Evolutionary conservation across 2,329 filamentous ascomycete species (phyloP), one percentile per base, ranked within the genome.

Genomic region (Xylaria hypoxylon): DNA sequence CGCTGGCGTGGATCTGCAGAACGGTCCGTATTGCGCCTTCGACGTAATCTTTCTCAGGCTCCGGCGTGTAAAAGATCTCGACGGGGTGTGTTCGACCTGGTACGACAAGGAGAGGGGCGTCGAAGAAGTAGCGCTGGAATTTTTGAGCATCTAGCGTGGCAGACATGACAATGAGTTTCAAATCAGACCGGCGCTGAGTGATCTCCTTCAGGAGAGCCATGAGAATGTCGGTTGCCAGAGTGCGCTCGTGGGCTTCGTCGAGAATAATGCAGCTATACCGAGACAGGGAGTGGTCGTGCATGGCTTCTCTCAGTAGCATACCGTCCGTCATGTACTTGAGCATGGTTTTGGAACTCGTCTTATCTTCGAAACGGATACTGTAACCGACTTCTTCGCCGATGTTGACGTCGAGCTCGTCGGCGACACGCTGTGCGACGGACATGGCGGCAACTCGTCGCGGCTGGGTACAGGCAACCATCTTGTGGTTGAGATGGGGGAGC

Each of bases 301-400:
- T 97, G 64, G 96, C 94, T 81, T 99, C 96, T 76, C 96, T 86
- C 76, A 98, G 86, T 75, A 99, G 89, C 91, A 99, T 98, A 88
- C 96, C 96, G 77, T 99, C 96, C 50, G 96, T 99, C 96, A 99
- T 99, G 85, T 99, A 99, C 84, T 99, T 99, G 78, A 99, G 88
- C 68, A 96, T 88, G 1, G 96, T 99, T 80, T 92, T 94, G 64
- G 89, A 88, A 57, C 92, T 88, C 0, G 96, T 98, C 83, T 90
- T 92, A 79, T 99, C 96, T 81, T 99, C 96, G 80, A 99, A 99
- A 85, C 96, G 93, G 79, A 99, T 98, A 79, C 93, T 98, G 84
- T 98, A 99, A 80, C 96, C 96, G 62, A 99, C 94, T 81, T 98
- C 95, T 72, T 97, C 90, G 66, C 96, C 96, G 28, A 99, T 86